Evolutionary conservation across 2,329 filamentous ascomycete species (phyloP).

Genomic region (Pleurostoma richardsiae): DNA sequence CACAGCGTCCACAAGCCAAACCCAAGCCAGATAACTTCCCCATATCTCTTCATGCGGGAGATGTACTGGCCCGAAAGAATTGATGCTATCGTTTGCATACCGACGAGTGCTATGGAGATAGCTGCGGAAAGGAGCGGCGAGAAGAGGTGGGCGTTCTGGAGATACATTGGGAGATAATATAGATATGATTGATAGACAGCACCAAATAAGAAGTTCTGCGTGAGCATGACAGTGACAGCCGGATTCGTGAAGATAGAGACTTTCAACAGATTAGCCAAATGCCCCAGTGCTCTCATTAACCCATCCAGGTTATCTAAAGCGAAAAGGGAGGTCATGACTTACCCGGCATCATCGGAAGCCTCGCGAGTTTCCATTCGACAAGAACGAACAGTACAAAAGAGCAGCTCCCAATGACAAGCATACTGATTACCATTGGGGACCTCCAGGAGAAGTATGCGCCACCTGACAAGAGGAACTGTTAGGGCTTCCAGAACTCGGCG

Average conservation of each 20-base stretch:
- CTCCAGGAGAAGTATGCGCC: constrained; percentile 52
- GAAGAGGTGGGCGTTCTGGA: constrained; percentile 45
- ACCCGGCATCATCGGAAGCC: constrained; percentile 52
- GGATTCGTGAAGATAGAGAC: constrained; percentile 48
- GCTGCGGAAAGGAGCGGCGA: constrained; percentile 40
- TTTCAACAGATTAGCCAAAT: constrained; percentile 6
- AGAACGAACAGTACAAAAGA: constrained; percentile 40
- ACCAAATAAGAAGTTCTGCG: constrained; percentile 56
- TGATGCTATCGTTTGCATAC: constrained; percentile 38
- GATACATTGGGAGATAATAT: constrained; percentile 58
- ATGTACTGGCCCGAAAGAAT: constrained; percentile 52
- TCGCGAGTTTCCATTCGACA: constrained; percentile 48
- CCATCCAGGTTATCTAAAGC: not conserved
- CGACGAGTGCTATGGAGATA: constrained; percentile 43
- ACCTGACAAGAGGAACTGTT: constrained; percentile 2
- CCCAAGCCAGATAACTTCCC: constrained; percentile 46
- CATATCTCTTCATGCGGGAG: constrained; percentile 49
- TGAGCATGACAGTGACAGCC: constrained; percentile 47
- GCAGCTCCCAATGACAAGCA: constrained; percentile 31
- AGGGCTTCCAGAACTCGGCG: too few relatives aligned
- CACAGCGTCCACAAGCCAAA: constrained; percentile 27
- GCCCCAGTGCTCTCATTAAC: not conserved
- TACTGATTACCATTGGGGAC: constrained; percentile 52
- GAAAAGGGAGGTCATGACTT: constrained; percentile 10
- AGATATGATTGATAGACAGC: constrained; percentile 53